These are phyloP conservation scores for Myxozyma neotropica DNA, from an alignment of 805 yeast species.

Conservation along the genomic window DNA sequence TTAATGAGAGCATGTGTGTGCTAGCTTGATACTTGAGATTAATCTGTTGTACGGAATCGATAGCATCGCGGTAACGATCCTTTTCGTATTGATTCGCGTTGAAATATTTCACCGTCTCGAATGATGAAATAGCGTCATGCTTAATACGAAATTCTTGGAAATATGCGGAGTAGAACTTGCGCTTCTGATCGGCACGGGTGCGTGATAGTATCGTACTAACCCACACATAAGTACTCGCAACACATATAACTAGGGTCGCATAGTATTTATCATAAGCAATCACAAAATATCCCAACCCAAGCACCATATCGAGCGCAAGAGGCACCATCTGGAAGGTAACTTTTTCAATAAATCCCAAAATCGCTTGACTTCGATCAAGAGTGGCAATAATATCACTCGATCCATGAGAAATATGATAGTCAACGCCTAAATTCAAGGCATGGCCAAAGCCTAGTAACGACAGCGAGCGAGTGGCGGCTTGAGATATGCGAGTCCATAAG, in stretches of 20 bases:
- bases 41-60: slow-evolving; percentile 11
- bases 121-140: slow-evolving; percentile 27
- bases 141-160: slow-evolving; percentile 16
- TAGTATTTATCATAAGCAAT: slow-evolving; percentile 24
- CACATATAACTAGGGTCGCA: slow-evolving; percentile 18
- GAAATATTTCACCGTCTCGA: slow-evolving; percentile 32
- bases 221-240: slow-evolving; percentile 25
- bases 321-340: slow-evolving; percentile 30
- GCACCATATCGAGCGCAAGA: slow-evolving; percentile 20
- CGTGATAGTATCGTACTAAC: slow-evolving; percentile 20
- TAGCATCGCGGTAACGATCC: slow-evolving; percentile 23
- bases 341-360: slow-evolving; percentile 27
- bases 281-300: slow-evolving; percentile 29
- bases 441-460: slow-evolving; percentile 23
- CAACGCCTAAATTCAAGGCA: slow-evolving; percentile 25
- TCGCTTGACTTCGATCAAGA: slow-evolving; percentile 21
- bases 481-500: slow-evolving; percentile 27
- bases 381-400: slow-evolving; percentile 22
- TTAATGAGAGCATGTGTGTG: slow-evolving; percentile 11
- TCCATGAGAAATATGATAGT: slow-evolving; percentile 26
- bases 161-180: slow-evolving; percentile 13
- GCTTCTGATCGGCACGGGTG: slow-evolving; percentile 15
- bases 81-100: slow-evolving; percentile 31
- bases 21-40: slow-evolving; percentile 17
- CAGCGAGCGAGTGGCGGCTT: slow-evolving; percentile 22